Evolutionary conservation across 805 yeast genomes (phyloP).

Genomic region (Lachancea waltii): DNA sequence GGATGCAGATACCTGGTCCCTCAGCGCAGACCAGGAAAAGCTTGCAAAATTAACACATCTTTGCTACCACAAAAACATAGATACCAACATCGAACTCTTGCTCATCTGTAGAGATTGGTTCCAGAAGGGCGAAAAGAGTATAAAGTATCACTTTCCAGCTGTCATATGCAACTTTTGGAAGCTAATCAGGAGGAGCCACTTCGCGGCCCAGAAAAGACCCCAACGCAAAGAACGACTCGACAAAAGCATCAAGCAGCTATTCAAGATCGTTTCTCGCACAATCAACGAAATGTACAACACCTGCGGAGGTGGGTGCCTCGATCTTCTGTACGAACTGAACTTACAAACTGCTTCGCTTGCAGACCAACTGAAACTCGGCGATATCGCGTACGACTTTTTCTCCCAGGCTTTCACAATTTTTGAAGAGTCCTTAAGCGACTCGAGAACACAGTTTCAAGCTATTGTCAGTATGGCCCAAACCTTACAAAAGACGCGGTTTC

Average conservation of each 20-base stretch:
- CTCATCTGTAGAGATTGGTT: constrained; percentile 24
- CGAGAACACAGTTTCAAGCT: constrained; percentile 48
- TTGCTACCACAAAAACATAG: constrained; percentile 29
- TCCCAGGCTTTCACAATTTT: constrained; percentile 82
- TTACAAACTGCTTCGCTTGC: constrained; percentile 68
- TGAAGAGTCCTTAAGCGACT: constrained; percentile 56
- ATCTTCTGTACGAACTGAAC: constrained; percentile 39
- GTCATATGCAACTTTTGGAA: constrained; percentile 56
- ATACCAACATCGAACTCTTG: constrained; percentile 35
- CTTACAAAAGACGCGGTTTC: constrained; percentile 45
- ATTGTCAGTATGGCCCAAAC: constrained; percentile 44
- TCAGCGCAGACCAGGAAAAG: constrained; percentile 43
- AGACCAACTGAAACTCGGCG: constrained; percentile 66
- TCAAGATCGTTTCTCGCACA: constrained; percentile 66
- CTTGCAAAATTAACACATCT: constrained; percentile 67
- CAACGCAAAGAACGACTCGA: constrained; percentile 19
- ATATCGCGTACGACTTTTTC: constrained; percentile 78
- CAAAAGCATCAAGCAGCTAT: constrained; percentile 41
- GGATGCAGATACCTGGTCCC: constrained; percentile 22
- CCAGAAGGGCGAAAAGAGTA: constrained; percentile 42
- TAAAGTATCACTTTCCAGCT: constrained; percentile 69
- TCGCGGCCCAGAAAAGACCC: constrained; percentile 20
- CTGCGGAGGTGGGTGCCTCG: constrained; percentile 27
- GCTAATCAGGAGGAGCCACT: constrained; percentile 46
- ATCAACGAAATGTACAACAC: constrained; percentile 55